These are phyloP conservation scores for Hygrophorus russula DNA, from an alignment of 768 basidiomycete species.

Conservation along the genomic window DNA sequence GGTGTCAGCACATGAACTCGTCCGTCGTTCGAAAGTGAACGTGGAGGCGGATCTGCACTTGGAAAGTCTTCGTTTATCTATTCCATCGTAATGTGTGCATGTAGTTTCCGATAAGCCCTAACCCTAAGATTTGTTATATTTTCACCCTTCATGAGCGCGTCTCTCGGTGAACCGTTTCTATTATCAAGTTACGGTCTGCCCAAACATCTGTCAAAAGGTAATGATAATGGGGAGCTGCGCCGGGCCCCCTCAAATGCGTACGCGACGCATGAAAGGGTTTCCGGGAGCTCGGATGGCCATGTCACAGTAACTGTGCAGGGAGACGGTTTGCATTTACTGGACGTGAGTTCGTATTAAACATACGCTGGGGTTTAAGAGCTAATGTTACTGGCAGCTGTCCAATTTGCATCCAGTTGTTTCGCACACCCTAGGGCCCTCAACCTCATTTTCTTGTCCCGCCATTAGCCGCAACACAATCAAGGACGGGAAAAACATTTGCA, in stretches of 20 bases:
- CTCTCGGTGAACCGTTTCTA: conserved; percentile 26
- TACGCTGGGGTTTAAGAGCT: conserved; percentile 1
- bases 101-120: no score
- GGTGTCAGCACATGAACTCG: conserved; percentile 34
- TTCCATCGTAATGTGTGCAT: neutral
- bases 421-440: conserved; percentile 59
- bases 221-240: conserved; percentile 10
- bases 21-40: conserved; percentile 41
- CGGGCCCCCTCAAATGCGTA: conserved; percentile 18
- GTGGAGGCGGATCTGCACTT: conserved; percentile 33
- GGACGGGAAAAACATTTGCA: conserved; percentile 24
- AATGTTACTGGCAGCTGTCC: conserved; percentile 32
- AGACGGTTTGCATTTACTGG: conserved; percentile 67
- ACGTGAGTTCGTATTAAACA: conserved; percentile 34
- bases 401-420: conserved; percentile 57
- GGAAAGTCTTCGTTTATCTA: conserved; percentile 25
- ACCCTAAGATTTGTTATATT: no score
- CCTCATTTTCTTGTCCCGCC: conserved; percentile 48
- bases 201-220: conserved; percentile 17
- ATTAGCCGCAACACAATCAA: conserved; percentile 28
- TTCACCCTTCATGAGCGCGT: conserved; percentile 9
- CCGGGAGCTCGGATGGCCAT: conserved; percentile 36
- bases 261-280: conserved; percentile 22
- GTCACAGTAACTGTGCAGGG: conserved; percentile 59
- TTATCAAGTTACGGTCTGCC: conserved; percentile 23